Base-by-base conservation (phyloP, 1,284 basidiomycete genomes). In the Heliocybe sulcata region DNA sequence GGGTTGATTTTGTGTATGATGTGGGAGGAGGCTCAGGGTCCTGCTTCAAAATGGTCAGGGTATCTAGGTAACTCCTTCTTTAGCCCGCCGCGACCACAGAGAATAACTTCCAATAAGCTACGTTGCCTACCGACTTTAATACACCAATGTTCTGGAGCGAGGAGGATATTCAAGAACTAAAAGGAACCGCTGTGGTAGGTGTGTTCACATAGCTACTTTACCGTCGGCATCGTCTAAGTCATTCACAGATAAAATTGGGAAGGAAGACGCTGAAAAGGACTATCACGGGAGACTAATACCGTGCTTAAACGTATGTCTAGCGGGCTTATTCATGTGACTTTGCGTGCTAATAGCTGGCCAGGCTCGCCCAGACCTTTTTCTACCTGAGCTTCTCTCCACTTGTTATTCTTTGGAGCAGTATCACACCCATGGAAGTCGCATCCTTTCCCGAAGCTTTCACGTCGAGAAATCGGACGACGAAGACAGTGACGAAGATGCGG, bases 121-220 rank as follows among this genome's bases (percentile, higher is more conserved):
- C 72, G 33, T 77, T 98, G 63, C 47, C 47, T 26, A 25, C 95
- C 96, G 0, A 61, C 9, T 99, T 99, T 65, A 80, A 89, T 60
- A 96, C 94, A 0, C 93, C 95, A 1, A 98, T 99, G 92, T 97
- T 98, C 68, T 99, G 96, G 97, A 71, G 66, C 27, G 76, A 80
- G 1, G 76, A 78, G 1, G 92, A 98, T 55, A 70, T 96, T 2
- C 67, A 73, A n/a, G 85, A 90, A 63, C 78, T 99, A 6, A 69
- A 76, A 57, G 97, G 94, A 0, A 97, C 94, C 35, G 82, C 87
- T 31, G 84, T 99, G 68, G 77, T 90, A 77, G 82, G 93, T 93
- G 68, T 64, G 83, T 83, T 10, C 52, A 35, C 55, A 29, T 26
- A 35, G 55, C 22, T 52, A 51, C 20, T 27, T 20, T 56, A 48